Evolutionary conservation across 2,329 filamentous ascomycete species (phyloP).

Genomic region (Neofusicoccum sp.): DNA sequence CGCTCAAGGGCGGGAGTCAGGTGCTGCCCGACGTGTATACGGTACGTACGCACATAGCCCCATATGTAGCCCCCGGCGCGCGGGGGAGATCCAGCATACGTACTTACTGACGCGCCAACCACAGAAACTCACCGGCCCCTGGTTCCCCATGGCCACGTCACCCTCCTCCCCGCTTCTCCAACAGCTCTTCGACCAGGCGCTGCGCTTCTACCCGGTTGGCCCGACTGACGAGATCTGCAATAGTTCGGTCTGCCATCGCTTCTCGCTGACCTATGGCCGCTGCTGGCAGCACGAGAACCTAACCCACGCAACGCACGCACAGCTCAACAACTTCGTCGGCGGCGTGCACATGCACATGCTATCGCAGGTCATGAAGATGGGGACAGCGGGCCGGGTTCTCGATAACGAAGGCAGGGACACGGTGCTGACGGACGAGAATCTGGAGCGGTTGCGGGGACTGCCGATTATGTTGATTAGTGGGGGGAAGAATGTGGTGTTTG

Average conservation of each 20-base stretch:
- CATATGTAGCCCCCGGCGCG: too few species aligned
- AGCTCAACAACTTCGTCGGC: slow-evolving; percentile 64
- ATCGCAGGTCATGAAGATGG: slow-evolving; percentile 60
- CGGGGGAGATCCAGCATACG: too few species aligned
- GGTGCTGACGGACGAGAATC: slow-evolving; percentile 22
- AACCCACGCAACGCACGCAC: slow-evolving; percentile 65
- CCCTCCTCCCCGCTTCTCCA: slow-evolving; percentile 30
- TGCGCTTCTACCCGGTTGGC: slow-evolving; percentile 61
- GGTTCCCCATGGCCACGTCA: background rate
- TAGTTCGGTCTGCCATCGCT: slow-evolving; percentile 64
- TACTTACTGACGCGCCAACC: background rate
- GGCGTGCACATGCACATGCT: slow-evolving; percentile 64
- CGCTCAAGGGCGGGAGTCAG: slow-evolving; percentile 50
- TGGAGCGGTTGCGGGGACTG: slow-evolving; percentile 24
- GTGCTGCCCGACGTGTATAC: slow-evolving; percentile 16
- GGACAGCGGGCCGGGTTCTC: slow-evolving; percentile 28
- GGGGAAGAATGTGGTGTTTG: slow-evolving; percentile 55
- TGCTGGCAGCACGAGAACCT: slow-evolving; percentile 67
- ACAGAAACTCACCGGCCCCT: slow-evolving; percentile 23
- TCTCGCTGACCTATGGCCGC: slow-evolving; percentile 61
- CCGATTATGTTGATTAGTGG: slow-evolving; percentile 25
- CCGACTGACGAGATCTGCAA: slow-evolving; percentile 60
- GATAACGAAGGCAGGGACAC: slow-evolving; percentile 13
- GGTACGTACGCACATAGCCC: too few species aligned
- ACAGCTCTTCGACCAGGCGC: slow-evolving; percentile 49